Evolutionary conservation across 2,329 filamentous ascomycete species (phyloP).

Genomic region (Fusarium sp.): DNA sequence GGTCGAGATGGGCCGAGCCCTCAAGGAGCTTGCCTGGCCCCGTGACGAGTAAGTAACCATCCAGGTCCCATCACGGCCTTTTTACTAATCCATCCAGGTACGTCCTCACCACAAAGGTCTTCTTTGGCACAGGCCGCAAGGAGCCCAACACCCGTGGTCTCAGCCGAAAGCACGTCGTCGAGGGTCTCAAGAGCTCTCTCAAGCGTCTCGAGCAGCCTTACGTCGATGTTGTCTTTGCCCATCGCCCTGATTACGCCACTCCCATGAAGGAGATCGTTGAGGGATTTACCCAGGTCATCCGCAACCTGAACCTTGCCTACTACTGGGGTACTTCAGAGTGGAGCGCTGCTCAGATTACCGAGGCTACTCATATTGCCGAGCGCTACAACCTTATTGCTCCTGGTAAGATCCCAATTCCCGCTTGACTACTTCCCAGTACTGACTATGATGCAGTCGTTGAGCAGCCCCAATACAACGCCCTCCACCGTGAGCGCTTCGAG

Average conservation of each 20-base stretch:
- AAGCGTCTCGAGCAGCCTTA: slow-evolving; percentile 45
- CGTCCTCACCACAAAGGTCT: slow-evolving; percentile 63
- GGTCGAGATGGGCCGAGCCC: slow-evolving; percentile 70
- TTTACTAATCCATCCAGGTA: slow-evolving; percentile 46
- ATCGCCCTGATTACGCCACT: slow-evolving; percentile 44
- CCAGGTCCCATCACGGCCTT: fast-evolving
- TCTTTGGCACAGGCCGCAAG: slow-evolving; percentile 49
- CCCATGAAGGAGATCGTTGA: slow-evolving; percentile 48
- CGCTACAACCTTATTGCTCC: slow-evolving; percentile 72
- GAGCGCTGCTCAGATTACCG: slow-evolving; percentile 74
- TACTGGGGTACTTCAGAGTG: slow-evolving; percentile 73
- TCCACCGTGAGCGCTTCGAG: slow-evolving; percentile 72
- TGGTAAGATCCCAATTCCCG: neutral
- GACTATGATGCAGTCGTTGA: slow-evolving; percentile 62
- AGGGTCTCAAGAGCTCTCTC: slow-evolving; percentile 53
- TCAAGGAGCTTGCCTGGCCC: slow-evolving; percentile 70
- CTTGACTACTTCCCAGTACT: fast-evolving
- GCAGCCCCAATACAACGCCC: slow-evolving; percentile 76
- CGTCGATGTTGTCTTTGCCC: slow-evolving; percentile 47
- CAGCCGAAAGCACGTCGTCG: slow-evolving; percentile 74
- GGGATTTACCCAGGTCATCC: slow-evolving; percentile 47
- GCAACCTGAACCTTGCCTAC: slow-evolving; percentile 47
- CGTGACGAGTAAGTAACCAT: slow-evolving; percentile 60
- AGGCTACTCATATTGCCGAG: slow-evolving; percentile 67
- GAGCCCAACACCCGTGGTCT: slow-evolving; percentile 71